A percentile compares a stretch with the other conserved stretches of the same genome.
Conservation (phyloP, 331 rosid species). For the Dryas integrifolia region DNA sequence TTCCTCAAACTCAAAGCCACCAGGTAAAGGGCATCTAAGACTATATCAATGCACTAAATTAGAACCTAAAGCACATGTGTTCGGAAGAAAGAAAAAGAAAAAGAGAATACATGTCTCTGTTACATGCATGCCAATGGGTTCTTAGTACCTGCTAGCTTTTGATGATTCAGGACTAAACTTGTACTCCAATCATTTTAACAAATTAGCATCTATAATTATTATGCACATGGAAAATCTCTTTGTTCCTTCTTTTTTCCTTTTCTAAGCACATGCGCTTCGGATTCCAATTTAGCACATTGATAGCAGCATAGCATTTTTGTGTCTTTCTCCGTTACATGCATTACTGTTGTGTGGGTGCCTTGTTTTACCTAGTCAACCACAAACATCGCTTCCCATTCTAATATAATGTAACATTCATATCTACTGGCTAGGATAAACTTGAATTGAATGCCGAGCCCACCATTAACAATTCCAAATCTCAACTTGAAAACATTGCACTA, state of each 20-base stretch:
- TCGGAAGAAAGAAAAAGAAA: background rate
- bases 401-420: background rate
- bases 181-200: background rate
- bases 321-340: too few relatives aligned
- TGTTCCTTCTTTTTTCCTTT: background rate
- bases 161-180: background rate
- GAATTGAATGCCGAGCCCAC: background rate
- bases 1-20: background rate
- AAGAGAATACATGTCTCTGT: background rate
- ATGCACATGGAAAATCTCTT: background rate
- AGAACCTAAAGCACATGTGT: background rate
- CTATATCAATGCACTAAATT: background rate
- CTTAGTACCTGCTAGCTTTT: background rate
- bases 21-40: background rate
- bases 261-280: background rate
- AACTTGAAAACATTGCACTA: background rate
- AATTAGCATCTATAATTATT: too few relatives aligned
- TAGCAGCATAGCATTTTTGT: background rate
- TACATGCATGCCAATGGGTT: background rate
- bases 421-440: background rate
- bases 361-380: background rate
- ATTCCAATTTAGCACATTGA: background rate
- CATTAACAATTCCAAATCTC: background rate
- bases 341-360: background rate
- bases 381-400: background rate